These are phyloP conservation scores for Agaricus sinodeliciosus DNA, from an alignment of 768 basidiomycete genomes.

Conservation along the genomic window DNA sequence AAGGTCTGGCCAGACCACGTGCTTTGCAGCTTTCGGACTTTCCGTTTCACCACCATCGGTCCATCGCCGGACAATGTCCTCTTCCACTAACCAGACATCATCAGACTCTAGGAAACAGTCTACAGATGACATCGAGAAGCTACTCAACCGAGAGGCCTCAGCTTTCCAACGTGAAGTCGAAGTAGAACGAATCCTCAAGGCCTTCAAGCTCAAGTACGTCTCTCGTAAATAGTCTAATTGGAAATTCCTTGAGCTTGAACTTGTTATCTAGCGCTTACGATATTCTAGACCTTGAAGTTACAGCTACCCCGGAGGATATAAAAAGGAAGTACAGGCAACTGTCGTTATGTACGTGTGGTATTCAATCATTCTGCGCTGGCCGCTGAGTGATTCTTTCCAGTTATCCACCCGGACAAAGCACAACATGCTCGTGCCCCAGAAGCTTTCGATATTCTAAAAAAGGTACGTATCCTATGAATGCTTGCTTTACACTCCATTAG, in stretches of 20 bases:
- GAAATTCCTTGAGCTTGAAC: not conserved
- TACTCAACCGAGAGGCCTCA: conserved; percentile 73
- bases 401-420: conserved; percentile 99
- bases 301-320: conserved; percentile 70
- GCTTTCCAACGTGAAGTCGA: conserved; percentile 85
- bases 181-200: conserved; percentile 85
- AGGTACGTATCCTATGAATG: conserved; percentile 38
- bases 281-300: conserved; percentile 73
- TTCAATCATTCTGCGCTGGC: not conserved
- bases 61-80: conserved; percentile 1
- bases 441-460: conserved; percentile 91
- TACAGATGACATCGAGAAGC: conserved; percentile 68
- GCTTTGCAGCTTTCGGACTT: not conserved
- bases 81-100: conserved; percentile 1
- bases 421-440: conserved; percentile 83
- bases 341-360: conserved; percentile 62
- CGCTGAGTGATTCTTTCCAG: conserved; percentile 29
- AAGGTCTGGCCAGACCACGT: conserved; percentile 8
- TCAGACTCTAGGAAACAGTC: conserved; percentile 12
- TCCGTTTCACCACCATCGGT: not conserved
- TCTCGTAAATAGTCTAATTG: not conserved
- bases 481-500: no score
- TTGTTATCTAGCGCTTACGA: conserved; percentile 73
- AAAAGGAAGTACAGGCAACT: conserved; percentile 86
- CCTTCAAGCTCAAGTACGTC: conserved; percentile 93